Evolutionary conservation across 1,284 basidiomycete species (phyloP), one percentile per base, ranked within the genome.

Genomic region (Cystobasidiaceae sp.): DNA sequence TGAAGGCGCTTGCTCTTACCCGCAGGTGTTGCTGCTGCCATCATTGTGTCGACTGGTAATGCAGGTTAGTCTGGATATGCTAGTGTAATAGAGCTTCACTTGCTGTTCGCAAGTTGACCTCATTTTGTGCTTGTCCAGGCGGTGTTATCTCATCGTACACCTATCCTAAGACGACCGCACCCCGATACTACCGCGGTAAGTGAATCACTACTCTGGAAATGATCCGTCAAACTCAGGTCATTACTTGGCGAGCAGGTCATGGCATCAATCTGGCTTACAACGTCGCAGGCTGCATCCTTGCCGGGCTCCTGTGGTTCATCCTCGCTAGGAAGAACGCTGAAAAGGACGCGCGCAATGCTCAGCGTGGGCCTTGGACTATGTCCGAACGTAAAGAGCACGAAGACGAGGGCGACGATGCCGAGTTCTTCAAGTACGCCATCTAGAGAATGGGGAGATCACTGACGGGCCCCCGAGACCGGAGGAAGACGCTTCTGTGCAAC

Each of bases 11-110:
- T n/a, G n/a, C n/a, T n/a, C n/a, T n/a, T n/a, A n/a, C n/a, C n/a
- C n/a, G 75, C 78, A 62, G 81, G 80, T 49, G 80, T 85, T 39
- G 80, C 63, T n/a, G 43, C 61, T 4, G 61, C 61, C n/a, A 64
- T 64, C 32, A 64, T 64, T 34, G 61, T 64, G 11, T 55, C 51
- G 19, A 46, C 54, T 34, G 45, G 57, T 51, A 60, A 60, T 25
- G 48, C 44, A 2, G 57, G n/a, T n/a, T n/a, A n/a, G n/a, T n/a
- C n/a, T n/a, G n/a, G n/a, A n/a, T n/a, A n/a, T n/a, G 54, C 41
- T 19, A 37, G 19, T 39, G 13, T 4, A 52, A 13, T 37, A 5
- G 17, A 11, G 15, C 9, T 19, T 5, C 6, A 17, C 9, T 9
- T 19, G n/a, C 15, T 23, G n/a, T n/a, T 55, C 34, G 3, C 8